Evolutionary conservation across 2,329 filamentous ascomycete species (phyloP), one percentile per base, ranked within the genome.

Genomic region (Macroventuria anomochaeta): DNA sequence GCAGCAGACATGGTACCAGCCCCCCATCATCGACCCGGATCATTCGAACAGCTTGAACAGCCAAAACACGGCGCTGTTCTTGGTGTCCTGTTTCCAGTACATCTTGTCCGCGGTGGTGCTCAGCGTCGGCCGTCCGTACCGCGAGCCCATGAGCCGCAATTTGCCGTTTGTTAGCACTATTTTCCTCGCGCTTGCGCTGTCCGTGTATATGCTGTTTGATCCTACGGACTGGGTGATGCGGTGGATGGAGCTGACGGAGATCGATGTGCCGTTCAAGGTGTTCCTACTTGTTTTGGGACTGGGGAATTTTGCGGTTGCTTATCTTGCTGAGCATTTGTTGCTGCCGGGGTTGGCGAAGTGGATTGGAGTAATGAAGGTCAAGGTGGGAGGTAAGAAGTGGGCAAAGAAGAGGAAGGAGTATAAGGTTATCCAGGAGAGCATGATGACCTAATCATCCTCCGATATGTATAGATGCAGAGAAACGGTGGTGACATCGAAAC

Each of bases 41-140:
- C 88, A 95, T 68, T 88, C 89, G 20, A 96, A 95, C 70, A 88
- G 93, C 46, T 83, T 88, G 66, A 97, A 97, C 74, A 96, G 91
- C 8, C 90, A 97, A 67, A 97, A 99, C 68, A 96, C 93, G 0
- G 87, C 89, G 0, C 79, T 99, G 1, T 99, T 99, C 78, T 77
- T 97, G 25, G 81, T 93, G 5, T 96, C 90, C 1, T 97, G 92
- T 73, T 97, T 93, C 68, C 93, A 97, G 72, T 99, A 99, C 74
- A 96, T 96, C 31, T 81, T 97, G 18, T 90, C 91, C 0, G 95
- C 91, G 3, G 83, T 97, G 32, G 89, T 97, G 1, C 81, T 99
- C 25, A 96, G 89, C 64, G 91, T 95, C n/a, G 96, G 95, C 1
- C 87, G 85, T 28, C 95, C 95, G 0, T 99, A 96, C 77, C 83